Base-by-base conservation (phyloP, 768 basidiomycete species). In the Mycena amicta region DNA sequence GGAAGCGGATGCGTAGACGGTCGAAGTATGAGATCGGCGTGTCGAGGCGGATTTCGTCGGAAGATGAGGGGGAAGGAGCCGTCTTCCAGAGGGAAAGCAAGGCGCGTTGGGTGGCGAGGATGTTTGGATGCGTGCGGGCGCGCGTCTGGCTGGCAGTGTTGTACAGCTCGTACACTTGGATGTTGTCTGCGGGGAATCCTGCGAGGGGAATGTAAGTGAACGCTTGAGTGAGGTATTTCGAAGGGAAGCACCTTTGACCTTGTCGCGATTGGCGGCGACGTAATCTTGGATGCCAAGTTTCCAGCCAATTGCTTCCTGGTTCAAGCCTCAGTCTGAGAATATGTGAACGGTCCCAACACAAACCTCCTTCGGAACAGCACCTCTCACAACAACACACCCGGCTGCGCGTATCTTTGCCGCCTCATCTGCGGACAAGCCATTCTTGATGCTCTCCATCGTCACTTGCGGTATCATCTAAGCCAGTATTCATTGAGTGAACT, bases 21-120 rank as follows among this genome's bases (percentile, higher is more conserved):
- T 93, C 91, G 57, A 84, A 89, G 70, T 93, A 93, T 1, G 85
- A 83, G n/a, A 92, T 71, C 0, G 89, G 88, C 2, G 78, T 83
- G 12, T 71, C 63, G 27, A 90, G 76, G 56, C 75, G 76, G 54
- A 88, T 70, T 26, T 72, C 69, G 26, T 79, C 70, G 6, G 26
- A 28, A 13, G 43, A 45, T 18, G 33, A 8, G 12, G 41, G 12
- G 20, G 41, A 8, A 27, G 66, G 59, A 1, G 78, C 69, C 52
- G 81, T 74, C 60, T 85, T 78, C 85, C 86, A 90, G 15, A 91
- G 75, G 3, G 77, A 76, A 8, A 88, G 75, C 11, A 91, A 75
- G 12, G 76, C 76, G 30, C 71, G 73, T 57, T 92, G 90, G 1
- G 87, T 83, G 5, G 74, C 67, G 18, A 92, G 72, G 1, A 87